A percentile compares a stretch with the other conserved stretches of the same genome.
Conservation (phyloP, 331 rosid genomes). For the Malus hybrid region DNA sequence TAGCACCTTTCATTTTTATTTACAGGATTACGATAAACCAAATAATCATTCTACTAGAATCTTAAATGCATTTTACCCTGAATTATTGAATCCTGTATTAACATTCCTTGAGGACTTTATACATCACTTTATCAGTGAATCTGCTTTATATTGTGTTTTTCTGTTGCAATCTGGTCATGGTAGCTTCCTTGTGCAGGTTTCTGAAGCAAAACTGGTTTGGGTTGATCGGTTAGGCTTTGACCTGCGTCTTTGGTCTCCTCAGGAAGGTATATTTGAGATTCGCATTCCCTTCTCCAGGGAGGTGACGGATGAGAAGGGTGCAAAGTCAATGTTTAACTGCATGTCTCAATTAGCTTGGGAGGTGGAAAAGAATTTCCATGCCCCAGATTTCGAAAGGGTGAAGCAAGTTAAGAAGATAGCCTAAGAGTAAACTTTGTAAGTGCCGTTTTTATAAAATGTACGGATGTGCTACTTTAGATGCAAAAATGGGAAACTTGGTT, state of each 20-base stretch:
- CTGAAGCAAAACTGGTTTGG: constrained; percentile 91
- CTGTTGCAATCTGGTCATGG: background rate
- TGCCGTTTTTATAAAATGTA: background rate
- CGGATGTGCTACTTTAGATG: background rate
- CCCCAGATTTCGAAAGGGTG: constrained; percentile 59
- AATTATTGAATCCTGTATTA: background rate
- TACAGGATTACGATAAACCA: background rate
- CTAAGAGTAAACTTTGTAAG: background rate
- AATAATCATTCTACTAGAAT: background rate
- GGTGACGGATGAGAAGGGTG: constrained; percentile 78
- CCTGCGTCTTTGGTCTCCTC: constrained; percentile 57
- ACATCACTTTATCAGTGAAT: background rate
- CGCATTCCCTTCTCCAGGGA: constrained; percentile 87
- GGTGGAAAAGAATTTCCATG: constrained; percentile 65
- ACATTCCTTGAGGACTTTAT: background rate
- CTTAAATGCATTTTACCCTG: background rate
- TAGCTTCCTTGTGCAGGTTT: constrained; percentile 42
- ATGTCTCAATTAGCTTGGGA: constrained; percentile 98
- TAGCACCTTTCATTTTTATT: background rate
- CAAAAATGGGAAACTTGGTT: background rate
- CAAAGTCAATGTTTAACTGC: constrained; percentile 76
- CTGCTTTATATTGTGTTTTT: background rate
- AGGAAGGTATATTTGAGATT: constrained; percentile 54
- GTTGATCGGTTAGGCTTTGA: constrained; percentile 83
- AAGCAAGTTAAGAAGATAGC: constrained; percentile 54